Base-by-base conservation (phyloP, 2,329 filamentous ascomycete species). In the Alternaria viburni region DNA sequence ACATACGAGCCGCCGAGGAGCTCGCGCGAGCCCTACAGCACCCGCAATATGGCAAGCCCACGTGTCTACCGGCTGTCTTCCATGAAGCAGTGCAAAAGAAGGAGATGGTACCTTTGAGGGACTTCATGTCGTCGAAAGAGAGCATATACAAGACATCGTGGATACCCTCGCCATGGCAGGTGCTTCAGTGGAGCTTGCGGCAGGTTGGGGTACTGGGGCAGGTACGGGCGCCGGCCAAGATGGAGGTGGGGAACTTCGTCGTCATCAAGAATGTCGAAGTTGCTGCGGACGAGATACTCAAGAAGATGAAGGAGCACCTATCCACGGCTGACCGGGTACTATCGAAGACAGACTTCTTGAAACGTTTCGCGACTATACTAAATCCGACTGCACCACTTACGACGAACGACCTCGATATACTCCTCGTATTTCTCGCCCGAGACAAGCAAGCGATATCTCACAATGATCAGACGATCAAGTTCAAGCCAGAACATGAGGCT, bases 1-100 rank as follows among this genome's bases (percentile, higher is more conserved):
- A 84, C 23, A 74, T 90, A 12, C 79, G 81, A 36, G 84, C 84
- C 1, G 83, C 86, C 70, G 88, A 91, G 36, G 84, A 87, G 28
- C 85, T 99, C 2, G 82, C 91, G 21, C 86, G 88, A 23, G 88
- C 89, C 36, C 83, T 99, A 57, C 90, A 94, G 69, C 91, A 86
- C 52, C 89, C 89, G 47, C 89, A 95, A 71, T 94, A 89, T 79
- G 96, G 96, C 2, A 87, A 90, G 49, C 96, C 96, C 2, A 85
- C 95, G 10, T 93, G 92, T 4, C 83, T 99, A 1, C 91, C 91
- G 1, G 88, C 90, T 4, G 96, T 94, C 6, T 83, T 98, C 52
- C 83, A 87, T 61, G 95, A 98, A 72, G 91, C 92, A 0, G 82
- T 96, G 1, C 83, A 86, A 55, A 87, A 85, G 46, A 88, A 86